Evolutionary conservation across 768 basidiomycete genomes (phyloP).

Genomic region (Pleurotus salmoneostramineus): DNA sequence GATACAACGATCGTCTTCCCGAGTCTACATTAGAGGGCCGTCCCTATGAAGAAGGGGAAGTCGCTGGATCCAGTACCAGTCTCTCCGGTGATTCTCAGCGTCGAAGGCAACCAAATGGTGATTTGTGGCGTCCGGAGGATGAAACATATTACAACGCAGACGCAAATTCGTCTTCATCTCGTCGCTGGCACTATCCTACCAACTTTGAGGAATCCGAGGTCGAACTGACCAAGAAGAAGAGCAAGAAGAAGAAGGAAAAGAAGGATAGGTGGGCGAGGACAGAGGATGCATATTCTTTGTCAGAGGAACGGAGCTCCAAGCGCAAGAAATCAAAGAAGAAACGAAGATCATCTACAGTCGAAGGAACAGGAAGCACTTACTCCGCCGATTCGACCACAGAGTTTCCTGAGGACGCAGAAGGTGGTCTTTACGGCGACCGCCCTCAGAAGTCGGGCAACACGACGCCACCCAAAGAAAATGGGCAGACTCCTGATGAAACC

Average conservation of each 20-base stretch:
- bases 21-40: slow-evolving; percentile 68
- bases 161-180: slow-evolving; percentile 34
- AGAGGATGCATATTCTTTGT: slow-evolving; percentile 74
- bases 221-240: slow-evolving; percentile 28
- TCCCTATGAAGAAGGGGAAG: slow-evolving; percentile 79
- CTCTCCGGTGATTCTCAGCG: slow-evolving; percentile 25
- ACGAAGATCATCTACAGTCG: slow-evolving; percentile 37
- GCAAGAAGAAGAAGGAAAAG: slow-evolving; percentile 74
- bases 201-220: slow-evolving; percentile 69
- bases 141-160: slow-evolving; percentile 65
- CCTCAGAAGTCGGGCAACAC: slow-evolving; percentile 15
- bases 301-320: slow-evolving; percentile 36
- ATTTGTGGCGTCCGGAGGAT: slow-evolving; percentile 72
- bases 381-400: slow-evolving; percentile 35
- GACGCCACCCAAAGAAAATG: slow-evolving; percentile 9
- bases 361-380: slow-evolving; percentile 28
- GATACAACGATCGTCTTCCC: slow-evolving; percentile 80
- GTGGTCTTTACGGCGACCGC: slow-evolving; percentile 55
- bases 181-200: slow-evolving; percentile 83
- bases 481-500: slow-evolving; percentile 35
- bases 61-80: slow-evolving; percentile 38
- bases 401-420: slow-evolving; percentile 71
- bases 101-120: slow-evolving; percentile 40
- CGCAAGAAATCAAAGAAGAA: slow-evolving; percentile 68
- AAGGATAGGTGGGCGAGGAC: slow-evolving; percentile 87